A percentile compares a stretch with the other conserved stretches of the same genome.
phyloP scores from a whole-genome alignment of 352 stramenopile genomes.

The Phytophthora sp. region DNA sequence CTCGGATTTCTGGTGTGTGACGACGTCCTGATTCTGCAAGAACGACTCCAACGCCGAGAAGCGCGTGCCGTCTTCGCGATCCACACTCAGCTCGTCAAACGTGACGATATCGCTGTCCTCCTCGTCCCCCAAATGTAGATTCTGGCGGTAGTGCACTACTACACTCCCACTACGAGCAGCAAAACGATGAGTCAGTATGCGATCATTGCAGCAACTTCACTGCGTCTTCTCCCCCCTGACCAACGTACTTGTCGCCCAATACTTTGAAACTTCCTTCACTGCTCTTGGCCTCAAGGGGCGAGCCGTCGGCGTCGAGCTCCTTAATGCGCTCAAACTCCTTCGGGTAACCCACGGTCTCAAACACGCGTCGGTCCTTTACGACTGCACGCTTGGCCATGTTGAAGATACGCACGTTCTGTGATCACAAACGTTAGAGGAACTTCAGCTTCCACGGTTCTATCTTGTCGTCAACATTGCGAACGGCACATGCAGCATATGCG shows the following conservation, averaged over 20 bases:
- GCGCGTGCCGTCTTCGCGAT: conserved; percentile 47
- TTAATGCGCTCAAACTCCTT: conserved; percentile 67
- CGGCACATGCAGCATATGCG: conserved; percentile 13
- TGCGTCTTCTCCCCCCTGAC: too few relatives aligned
- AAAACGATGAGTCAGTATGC: conserved; percentile 2
- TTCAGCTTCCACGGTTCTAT: conserved; percentile 25
- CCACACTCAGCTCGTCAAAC: conserved; percentile 60
- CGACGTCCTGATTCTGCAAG: conserved; percentile 55
- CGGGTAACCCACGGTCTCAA: conserved; percentile 74
- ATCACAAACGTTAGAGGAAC: conserved; percentile 13
- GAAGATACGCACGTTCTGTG: conserved; percentile 63
- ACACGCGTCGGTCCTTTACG: conserved; percentile 76
- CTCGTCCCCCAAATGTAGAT: conserved; percentile 15
- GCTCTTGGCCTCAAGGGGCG: conserved; percentile 10
- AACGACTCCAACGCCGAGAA: conserved; percentile 76
- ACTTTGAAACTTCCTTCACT: conserved; percentile 60
- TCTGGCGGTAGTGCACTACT: conserved; percentile 60
- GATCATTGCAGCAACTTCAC: not conserved
- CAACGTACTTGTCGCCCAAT: conserved; percentile 63
- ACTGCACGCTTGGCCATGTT: conserved; percentile 82
- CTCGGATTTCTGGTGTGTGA: conserved; percentile 63
- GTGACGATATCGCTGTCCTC: conserved; percentile 50
- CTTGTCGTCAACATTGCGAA: not conserved
- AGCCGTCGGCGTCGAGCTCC: conserved; percentile 21
- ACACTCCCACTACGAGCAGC: conserved; percentile 39